Percentiles rank a stretch among this genome's conserved stretches.
Evolutionary conservation across 108 stramenopile species (phyloP).

Genomic region (Cyclotella baltica): DNA sequence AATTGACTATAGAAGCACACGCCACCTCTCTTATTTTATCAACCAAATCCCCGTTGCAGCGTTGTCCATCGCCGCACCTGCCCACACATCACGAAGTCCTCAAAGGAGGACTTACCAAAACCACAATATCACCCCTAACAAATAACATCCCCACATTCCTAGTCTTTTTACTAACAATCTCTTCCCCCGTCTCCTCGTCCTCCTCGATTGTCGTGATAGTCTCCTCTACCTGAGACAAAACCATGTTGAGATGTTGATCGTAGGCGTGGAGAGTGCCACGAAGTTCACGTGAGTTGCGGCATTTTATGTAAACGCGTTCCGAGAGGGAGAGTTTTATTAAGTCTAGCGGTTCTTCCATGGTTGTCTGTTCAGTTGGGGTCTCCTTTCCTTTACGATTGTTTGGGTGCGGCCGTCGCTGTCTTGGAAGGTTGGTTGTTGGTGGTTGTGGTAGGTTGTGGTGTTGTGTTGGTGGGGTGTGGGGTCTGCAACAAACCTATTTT

Average conservation of each 20-base stretch:
- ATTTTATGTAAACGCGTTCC: constrained; percentile 99
- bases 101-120: constrained; percentile 90
- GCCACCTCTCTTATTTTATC: neutral
- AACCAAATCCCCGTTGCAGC: neutral
- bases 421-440: too few relatives aligned
- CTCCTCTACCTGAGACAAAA: constrained; percentile 99
- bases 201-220: constrained; percentile 93
- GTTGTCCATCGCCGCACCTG: neutral
- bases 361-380: neutral
- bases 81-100: constrained; percentile 65
- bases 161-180: constrained; percentile 92
- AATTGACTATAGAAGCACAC: too few relatives aligned
- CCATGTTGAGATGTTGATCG: constrained; percentile 99
- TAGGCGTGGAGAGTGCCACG: constrained; percentile 98
- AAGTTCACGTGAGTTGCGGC: constrained; percentile 96
- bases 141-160: constrained; percentile 99
- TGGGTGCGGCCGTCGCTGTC: too few relatives aligned
- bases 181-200: constrained; percentile 98
- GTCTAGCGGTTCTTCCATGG: constrained; percentile 97
- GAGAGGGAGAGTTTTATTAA: constrained; percentile 97
- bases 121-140: constrained; percentile 98
- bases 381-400: too few relatives aligned
- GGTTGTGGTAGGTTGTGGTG: too few relatives aligned
- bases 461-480: too few relatives aligned
- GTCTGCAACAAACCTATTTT: too few relatives aligned